Base-by-base conservation (phyloP, 2,329 filamentous ascomycete species). In the Ciborinia camelliae region DNA sequence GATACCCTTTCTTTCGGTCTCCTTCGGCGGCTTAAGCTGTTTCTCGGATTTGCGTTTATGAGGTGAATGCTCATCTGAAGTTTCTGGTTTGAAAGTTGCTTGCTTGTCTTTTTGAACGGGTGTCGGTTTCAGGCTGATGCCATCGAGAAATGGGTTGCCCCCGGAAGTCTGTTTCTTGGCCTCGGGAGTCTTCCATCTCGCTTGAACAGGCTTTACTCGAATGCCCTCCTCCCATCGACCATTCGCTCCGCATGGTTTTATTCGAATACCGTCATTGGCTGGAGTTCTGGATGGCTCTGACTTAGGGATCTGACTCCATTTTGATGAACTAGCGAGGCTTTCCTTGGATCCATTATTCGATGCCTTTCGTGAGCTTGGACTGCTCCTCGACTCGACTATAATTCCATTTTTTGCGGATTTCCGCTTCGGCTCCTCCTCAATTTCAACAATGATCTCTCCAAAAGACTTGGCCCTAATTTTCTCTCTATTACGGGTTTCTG, bases 251-350 rank as follows among this genome's bases (percentile, higher is more conserved):
- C 65, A 63, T 20, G 71, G 69, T 68, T 64, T 78, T 70, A 68
- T 62, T 43, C 69, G 66, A 55, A 70, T 69, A 15, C 66, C 69
- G 64, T 70, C 70, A 65, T 70, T 66, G 35, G 48, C 57, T 61
- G 53, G 55, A 60, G 63, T 66, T 57, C 51, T 75, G 69, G 71
- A 69, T 4, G 75, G 71, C 77, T 62, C 80, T 76, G 69, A 80
- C 82, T 39, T 76, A 75, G 69, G 78, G 75, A 62, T 77, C 73
- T 74, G 75, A 18, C 71, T 69, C 54, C 12, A 52, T 65, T 47
- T 67, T 7, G 62, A 41, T 28, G 45, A 23, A 20, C 55, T 59
- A 23, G 50, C 35, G 45, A 63, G 30, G 18, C 50, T 52, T 37
- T 63, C 62, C 45, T 63, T 63, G 10, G 61, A 63, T 47, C 51